phyloP scores from a whole-genome alignment of 192 early-diverging fungal genomes.

The Podila minutissima region DNA sequence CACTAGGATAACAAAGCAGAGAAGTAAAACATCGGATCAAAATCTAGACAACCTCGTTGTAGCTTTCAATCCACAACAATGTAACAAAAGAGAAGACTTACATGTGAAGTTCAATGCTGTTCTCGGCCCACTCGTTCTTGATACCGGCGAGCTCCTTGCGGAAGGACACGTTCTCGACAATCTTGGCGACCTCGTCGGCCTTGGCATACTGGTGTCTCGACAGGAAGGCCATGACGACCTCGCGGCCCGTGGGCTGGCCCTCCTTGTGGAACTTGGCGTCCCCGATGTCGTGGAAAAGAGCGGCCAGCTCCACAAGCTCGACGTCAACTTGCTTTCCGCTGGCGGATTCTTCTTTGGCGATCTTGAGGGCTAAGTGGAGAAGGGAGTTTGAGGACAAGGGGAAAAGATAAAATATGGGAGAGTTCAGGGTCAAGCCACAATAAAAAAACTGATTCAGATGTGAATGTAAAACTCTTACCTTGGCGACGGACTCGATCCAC shows the following conservation, averaged over 20 bases:
- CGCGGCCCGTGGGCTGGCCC: constrained; percentile 54
- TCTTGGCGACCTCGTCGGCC: constrained; percentile 60
- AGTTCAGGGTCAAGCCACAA: neutral
- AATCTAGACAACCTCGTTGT: no score
- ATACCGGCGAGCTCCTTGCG: constrained; percentile 71
- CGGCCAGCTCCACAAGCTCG: constrained; percentile 71
- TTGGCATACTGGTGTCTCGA: constrained; percentile 49
- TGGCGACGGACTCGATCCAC: constrained; percentile 71
- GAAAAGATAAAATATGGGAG: neutral
- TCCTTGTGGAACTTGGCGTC: constrained; percentile 73
- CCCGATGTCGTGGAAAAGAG: constrained; percentile 74
- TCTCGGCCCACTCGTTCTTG: constrained; percentile 61
- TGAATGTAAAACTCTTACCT: constrained; percentile 37
- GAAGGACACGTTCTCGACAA: constrained; percentile 72
- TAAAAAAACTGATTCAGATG: neutral
- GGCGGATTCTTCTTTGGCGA: constrained; percentile 50
- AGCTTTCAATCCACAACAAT: no score
- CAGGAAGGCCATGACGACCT: constrained; percentile 58
- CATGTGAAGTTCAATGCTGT: constrained; percentile 69
- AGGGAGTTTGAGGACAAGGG: neutral
- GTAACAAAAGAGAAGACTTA: constrained; percentile 21
- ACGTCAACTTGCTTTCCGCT: constrained; percentile 53
- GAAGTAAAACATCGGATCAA: neutral
- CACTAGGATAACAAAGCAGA: constrained; percentile 36
- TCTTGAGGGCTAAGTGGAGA: constrained; percentile 46